Evolutionary conservation across 1,284 basidiomycete genomes (phyloP).

Genomic region (Rhodotorula sp.): DNA sequence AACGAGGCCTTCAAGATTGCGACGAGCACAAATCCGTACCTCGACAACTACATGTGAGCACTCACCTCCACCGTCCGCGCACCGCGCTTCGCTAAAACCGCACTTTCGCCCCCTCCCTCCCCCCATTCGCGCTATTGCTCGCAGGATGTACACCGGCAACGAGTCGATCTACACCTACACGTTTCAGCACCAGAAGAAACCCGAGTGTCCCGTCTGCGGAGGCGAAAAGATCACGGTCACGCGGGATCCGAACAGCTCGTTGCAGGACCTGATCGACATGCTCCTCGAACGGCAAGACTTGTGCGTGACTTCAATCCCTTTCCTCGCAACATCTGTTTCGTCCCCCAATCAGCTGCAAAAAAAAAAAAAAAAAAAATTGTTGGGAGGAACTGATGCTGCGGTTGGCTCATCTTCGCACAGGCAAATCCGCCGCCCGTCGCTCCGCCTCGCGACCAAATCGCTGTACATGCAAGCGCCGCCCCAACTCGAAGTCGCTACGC

Average conservation of each 20-base stretch:
- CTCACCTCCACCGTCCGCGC: conserved; percentile 61
- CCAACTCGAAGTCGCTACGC: conserved; percentile 79
- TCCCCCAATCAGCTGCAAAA: too few relatives aligned
- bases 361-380: too few relatives aligned
- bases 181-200: conserved; percentile 88
- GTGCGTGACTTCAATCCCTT: conserved; percentile 55
- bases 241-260: conserved; percentile 67
- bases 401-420: conserved; percentile 52
- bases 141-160: conserved; percentile 71
- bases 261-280: conserved; percentile 81
- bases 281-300: conserved; percentile 80
- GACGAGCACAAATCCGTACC: conserved; percentile 85
- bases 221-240: conserved; percentile 66
- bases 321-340: too few relatives aligned
- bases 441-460: conserved; percentile 62
- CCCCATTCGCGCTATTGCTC: too few relatives aligned
- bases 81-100: not conserved
- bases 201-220: conserved; percentile 96
- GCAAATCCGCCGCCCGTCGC: conserved; percentile 60
- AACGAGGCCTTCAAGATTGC: conserved; percentile 99
- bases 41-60: conserved; percentile 87
- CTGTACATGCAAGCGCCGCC: conserved; percentile 92
- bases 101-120: not conserved
- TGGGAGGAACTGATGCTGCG: too few relatives aligned
- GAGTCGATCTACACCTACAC: conserved; percentile 97